Conservation (phyloP, 2,329 filamentous ascomycete genomes). For the Ophiostoma pallidulum region DNA sequence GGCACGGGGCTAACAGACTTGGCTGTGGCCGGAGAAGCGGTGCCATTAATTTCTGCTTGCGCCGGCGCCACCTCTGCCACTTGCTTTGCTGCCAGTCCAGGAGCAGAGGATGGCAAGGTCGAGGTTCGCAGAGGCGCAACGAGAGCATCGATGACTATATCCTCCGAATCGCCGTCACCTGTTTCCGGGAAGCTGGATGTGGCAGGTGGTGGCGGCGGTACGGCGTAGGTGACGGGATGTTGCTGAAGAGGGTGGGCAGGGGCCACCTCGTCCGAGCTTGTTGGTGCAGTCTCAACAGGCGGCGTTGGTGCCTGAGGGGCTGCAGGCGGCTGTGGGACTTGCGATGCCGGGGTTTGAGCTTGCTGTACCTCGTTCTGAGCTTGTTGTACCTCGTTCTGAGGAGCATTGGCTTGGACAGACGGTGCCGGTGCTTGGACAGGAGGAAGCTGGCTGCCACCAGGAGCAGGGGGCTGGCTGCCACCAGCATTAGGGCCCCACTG, state of each 20-base stretch:
- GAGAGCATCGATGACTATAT: background rate
- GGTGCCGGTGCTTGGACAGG: too few relatives aligned
- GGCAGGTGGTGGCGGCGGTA: conserved; percentile 1
- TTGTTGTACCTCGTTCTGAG: background rate
- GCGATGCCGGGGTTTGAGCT: too few relatives aligned
- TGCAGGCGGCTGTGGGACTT: background rate
- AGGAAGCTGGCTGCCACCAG: background rate
- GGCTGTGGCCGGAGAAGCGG: background rate
- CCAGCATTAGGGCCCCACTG: conserved; percentile 4
- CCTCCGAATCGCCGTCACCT: background rate
- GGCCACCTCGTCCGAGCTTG: background rate
- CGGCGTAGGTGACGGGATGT: conserved; percentile 4
- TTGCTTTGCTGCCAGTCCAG: background rate
- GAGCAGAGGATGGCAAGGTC: background rate
- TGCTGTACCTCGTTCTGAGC: too few relatives aligned
- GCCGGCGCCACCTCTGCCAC: background rate
- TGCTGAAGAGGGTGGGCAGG: conserved; percentile 11
- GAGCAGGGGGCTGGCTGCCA: background rate
- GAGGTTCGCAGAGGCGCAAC: background rate
- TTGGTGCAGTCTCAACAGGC: background rate
- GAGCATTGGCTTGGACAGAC: background rate
- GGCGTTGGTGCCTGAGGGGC: background rate
- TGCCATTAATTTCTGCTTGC: background rate
- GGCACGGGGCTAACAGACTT: conserved; percentile 7
- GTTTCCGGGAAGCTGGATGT: background rate